Conservation (phyloP, 345 rosid species). For the Sapria himalayana region DNA sequence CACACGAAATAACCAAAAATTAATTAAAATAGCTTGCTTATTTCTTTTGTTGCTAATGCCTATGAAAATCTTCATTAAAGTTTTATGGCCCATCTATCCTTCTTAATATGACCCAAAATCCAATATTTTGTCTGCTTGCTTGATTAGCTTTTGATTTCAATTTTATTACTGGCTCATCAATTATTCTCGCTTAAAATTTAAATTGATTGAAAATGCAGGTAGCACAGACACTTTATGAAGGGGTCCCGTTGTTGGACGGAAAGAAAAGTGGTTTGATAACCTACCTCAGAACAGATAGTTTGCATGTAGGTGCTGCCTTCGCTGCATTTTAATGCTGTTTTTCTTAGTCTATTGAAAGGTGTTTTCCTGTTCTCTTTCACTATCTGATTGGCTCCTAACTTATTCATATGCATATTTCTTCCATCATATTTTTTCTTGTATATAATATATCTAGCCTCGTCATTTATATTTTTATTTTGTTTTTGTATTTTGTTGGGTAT, state of each 20-base stretch:
- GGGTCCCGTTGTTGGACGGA: slow-evolving; percentile 52
- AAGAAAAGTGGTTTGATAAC: slow-evolving; percentile 75
- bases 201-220: slow-evolving; percentile 53
- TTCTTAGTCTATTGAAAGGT: neutral
- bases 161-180: slow-evolving; percentile 9
- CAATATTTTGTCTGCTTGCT: neutral
- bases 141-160: slow-evolving; percentile 5
- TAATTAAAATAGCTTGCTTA: no score
- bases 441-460: no score
- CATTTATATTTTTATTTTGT: no score
- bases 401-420: no score
- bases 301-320: slow-evolving; percentile 49
- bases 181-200: no score
- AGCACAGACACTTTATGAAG: slow-evolving; percentile 94
- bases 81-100: no score
- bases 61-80: no score
- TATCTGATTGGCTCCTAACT: neutral
- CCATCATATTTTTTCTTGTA: no score
- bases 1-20: no score
- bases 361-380: neutral
- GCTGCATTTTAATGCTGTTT: slow-evolving; percentile 3
- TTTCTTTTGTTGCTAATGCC: no score
- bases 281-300: slow-evolving; percentile 86
- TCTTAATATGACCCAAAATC: no score
- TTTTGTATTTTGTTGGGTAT: slow-evolving; percentile 11